Evolutionary conservation across 495 filamentous ascomycete genomes (phyloP).

Genomic region (Xanthoparmelia taractica): DNA sequence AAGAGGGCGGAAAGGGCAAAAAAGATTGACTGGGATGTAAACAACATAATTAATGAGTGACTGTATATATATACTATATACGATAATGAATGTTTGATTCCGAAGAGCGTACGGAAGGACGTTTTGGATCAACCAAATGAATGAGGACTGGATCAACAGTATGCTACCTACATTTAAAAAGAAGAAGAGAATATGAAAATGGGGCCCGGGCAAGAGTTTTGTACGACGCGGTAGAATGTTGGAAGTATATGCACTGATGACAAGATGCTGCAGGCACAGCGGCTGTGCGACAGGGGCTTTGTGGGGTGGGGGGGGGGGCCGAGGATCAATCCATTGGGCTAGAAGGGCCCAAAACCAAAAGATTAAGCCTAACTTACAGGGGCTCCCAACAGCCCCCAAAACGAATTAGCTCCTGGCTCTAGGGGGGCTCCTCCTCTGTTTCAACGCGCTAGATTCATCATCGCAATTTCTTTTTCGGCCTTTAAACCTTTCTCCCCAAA

Average conservation of each 20-base stretch:
- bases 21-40: slow-evolving; percentile 2
- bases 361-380: background rate
- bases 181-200: background rate
- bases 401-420: background rate
- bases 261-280: background rate
- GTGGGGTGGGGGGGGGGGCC: background rate
- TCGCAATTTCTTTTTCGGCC: background rate
- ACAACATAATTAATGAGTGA: background rate
- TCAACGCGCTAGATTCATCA: background rate
- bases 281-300: background rate
- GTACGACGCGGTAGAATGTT: slow-evolving; percentile 1
- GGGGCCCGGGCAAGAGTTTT: background rate
- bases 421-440: background rate
- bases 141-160: slow-evolving; percentile 5
- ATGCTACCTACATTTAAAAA: background rate
- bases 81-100: background rate
- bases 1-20: background rate
- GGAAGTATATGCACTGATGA: background rate
- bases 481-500: background rate
- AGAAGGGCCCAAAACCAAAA: background rate
- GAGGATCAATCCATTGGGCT: background rate
- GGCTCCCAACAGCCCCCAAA: background rate
- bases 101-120: background rate
- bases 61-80: background rate
- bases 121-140: slow-evolving; percentile 9